Conservation (phyloP, 75 land plant genomes). For the Sequoiadendron giganteum region DNA sequence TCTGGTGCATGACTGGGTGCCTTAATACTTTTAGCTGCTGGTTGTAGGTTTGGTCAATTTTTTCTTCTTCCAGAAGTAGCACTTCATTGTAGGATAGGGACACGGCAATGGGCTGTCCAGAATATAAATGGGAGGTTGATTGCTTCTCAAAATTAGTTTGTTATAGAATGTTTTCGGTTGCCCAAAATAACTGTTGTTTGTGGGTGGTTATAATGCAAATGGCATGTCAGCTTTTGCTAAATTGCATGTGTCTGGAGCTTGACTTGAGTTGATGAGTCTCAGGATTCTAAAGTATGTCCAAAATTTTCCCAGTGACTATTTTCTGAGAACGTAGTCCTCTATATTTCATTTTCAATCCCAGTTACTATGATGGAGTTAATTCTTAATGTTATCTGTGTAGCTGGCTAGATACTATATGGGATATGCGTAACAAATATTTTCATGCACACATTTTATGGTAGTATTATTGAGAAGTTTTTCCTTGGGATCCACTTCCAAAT, state of each 20-base stretch:
- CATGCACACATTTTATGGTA: not conserved
- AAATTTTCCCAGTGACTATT: not conserved
- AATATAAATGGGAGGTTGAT: not conserved
- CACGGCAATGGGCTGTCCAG: not conserved
- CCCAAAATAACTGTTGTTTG: not conserved
- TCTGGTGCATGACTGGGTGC: not conserved
- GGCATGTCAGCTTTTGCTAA: not conserved
- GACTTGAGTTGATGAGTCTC: not conserved
- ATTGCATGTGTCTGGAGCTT: not conserved
- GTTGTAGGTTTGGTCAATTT: not conserved
- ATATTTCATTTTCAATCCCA: not conserved
- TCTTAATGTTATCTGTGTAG: not conserved
- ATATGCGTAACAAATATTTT: too few relatives aligned
- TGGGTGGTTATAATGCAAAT: not conserved
- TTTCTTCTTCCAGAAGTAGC: not conserved
- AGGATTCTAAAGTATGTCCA: not conserved
- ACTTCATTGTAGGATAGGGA: not conserved
- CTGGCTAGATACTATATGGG: not conserved
- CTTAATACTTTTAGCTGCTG: not conserved
- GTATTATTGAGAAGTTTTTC: not conserved
- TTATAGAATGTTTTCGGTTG: not conserved
- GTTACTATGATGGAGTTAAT: too few relatives aligned
- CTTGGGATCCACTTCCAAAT: not conserved
- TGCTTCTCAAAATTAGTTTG: not conserved
- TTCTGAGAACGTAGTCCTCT: not conserved